Conservation (phyloP, 176 grass and related monocot species). For the Microstegium vimineum region DNA sequence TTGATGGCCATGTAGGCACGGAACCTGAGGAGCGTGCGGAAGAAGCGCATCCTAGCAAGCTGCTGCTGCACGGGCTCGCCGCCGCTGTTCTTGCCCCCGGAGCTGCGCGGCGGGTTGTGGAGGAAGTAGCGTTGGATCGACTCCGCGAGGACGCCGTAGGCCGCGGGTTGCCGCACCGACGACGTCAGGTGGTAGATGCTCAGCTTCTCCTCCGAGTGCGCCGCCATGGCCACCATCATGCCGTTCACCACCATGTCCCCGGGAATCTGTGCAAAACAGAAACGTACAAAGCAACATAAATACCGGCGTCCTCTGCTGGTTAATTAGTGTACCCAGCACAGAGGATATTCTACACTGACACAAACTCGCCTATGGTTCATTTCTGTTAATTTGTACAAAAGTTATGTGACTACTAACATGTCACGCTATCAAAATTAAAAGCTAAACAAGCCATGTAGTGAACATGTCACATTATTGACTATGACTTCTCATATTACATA, state of each 20-base stretch:
- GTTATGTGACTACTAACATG: no score
- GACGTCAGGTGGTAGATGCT: constrained; percentile 42
- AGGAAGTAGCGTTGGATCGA: constrained; percentile 28
- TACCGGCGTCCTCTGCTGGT: no score
- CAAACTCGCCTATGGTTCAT: background rate
- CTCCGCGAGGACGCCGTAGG: constrained; percentile 11
- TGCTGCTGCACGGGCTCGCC: background rate
- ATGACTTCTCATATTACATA: no score
- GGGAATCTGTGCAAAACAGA: constrained; percentile 31
- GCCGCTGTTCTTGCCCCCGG: background rate
- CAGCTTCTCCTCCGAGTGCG: constrained; percentile 13
- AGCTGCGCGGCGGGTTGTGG: constrained; percentile 24
- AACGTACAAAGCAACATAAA: no score
- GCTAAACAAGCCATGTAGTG: no score
- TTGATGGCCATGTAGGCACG: constrained; percentile 35
- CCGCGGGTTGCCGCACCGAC: constrained; percentile 37
- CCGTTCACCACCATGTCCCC: constrained; percentile 74
- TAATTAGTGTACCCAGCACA: no score
- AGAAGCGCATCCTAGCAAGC: constrained; percentile 38
- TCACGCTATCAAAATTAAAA: no score
- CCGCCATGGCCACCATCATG: constrained; percentile 48
- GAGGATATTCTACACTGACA: background rate
- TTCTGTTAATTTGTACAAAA: no score
- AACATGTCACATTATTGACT: no score
- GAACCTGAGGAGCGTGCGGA: constrained; percentile 21